Base-by-base conservation (phyloP, 176 grass and related monocot genomes). In the Lolium rigidum region DNA sequence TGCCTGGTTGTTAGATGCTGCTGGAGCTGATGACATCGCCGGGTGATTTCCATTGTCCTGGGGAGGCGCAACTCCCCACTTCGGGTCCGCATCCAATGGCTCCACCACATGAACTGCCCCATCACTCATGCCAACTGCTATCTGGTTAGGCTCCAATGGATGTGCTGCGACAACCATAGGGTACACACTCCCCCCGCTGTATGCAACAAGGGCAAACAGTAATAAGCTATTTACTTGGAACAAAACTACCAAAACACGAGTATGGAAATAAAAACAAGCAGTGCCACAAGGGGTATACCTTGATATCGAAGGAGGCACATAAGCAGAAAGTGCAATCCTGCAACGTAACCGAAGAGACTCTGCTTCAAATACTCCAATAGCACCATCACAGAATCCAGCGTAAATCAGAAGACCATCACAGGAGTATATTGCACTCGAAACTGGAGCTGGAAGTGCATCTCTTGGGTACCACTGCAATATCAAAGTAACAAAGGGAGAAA, bases 401-500 rank as follows among this genome's bases (percentile, higher is more conserved):
- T 92, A 99, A 26, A 99, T 75, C 77, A 94, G 84, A 21, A 90
- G 76, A 85, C 94, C 92, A 43, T 99, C 97, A 26, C 97, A 99
- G 0, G 97, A 99, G 87, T 99, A 99, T 90, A 99, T 94, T 62
- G 97, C 97, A 88, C 90, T 94, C 2, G 97, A 97, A 82, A 99
- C 86, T 64, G 97, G 97, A 82, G 94, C 94, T 65, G 88, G 89
- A 20, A 99, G 92, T 67, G 87, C 83, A 56, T 97, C 97, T 86
- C 89, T 89, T 74, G 94, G 94, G 22, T 50, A 94, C 94, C 97
- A 99, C 97, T 99, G 88, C 72, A 86, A 80, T 70, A 56, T 20
- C 57, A 75, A 82, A 2, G 21, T 46, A 70, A 12, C 15, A 50
- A 80, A 31, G 61, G 74, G n/a, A 38, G 78, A 37, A 62, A 31